These are phyloP conservation scores for Clarireedia monteithiana DNA, from an alignment of 2,329 filamentous ascomycete genomes.

Conservation along the genomic window DNA sequence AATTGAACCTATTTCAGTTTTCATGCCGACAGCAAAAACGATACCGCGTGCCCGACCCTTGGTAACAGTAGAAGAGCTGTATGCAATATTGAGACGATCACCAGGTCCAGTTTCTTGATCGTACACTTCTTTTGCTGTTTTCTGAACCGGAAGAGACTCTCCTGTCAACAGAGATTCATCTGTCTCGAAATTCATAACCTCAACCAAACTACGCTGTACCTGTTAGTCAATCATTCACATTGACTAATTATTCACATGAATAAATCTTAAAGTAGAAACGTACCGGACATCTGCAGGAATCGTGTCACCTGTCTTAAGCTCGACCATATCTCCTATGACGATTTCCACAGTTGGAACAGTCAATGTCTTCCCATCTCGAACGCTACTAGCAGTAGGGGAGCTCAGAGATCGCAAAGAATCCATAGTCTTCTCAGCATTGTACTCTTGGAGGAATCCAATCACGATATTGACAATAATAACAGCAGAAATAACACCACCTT, in stretches of 20 bases:
- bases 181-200: constrained; percentile 48
- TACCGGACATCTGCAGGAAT: constrained; percentile 35
- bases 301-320: constrained; percentile 42
- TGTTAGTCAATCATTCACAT: constrained; percentile 9
- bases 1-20: constrained; percentile 58
- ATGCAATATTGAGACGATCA: constrained; percentile 54
- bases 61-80: constrained; percentile 53
- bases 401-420: constrained; percentile 41
- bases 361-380: constrained; percentile 42
- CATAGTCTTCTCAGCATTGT: constrained; percentile 45
- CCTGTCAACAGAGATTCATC: constrained; percentile 57
- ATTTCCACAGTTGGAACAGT: constrained; percentile 45
- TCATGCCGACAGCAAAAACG: constrained; percentile 52
- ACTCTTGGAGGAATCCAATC: constrained; percentile 49
- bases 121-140: constrained; percentile 43
- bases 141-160: constrained; percentile 51
- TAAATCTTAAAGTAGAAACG: not conserved
- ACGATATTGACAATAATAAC: constrained; percentile 52
- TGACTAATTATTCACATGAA: too few relatives aligned
- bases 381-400: constrained; percentile 41
- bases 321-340: constrained; percentile 50
- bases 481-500: constrained; percentile 49
- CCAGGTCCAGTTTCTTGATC: constrained; percentile 45
- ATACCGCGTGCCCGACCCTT: constrained; percentile 54
- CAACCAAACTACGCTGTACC: constrained; percentile 32